A percentile compares a stretch with the other conserved stretches of the same genome.
Evolutionary conservation across 75 land plant species (phyloP).

Genomic region (Pinus albicaulis): DNA sequence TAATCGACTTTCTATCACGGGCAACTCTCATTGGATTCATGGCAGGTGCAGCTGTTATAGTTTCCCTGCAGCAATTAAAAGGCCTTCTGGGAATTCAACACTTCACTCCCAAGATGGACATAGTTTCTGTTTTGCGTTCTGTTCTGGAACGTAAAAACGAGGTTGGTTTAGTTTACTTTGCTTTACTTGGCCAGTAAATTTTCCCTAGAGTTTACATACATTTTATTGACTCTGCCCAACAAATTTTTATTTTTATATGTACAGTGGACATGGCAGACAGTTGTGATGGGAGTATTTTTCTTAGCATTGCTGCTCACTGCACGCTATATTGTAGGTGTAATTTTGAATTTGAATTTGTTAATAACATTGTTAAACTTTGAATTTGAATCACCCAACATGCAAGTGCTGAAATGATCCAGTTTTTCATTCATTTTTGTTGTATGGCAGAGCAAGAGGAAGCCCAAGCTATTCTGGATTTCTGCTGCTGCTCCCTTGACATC

Average conservation of each 20-base stretch:
- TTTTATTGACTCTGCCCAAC: constrained; percentile 22
- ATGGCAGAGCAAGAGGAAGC: constrained; percentile 61
- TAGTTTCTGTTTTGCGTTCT: constrained; percentile 76
- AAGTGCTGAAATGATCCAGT: too few relatives aligned
- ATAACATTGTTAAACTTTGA: not conserved
- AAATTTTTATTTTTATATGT: not conserved
- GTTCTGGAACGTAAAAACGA: constrained; percentile 52
- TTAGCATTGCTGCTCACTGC: constrained; percentile 36
- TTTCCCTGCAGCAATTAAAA: constrained; percentile 65
- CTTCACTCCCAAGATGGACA: constrained; percentile 78
- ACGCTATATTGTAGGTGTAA: constrained; percentile 38
- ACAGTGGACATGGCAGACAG: constrained; percentile 10
- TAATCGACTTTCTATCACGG: constrained; percentile 67
- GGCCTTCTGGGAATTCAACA: constrained; percentile 47
- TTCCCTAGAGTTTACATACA: not conserved
- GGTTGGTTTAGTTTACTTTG: constrained; percentile 24
- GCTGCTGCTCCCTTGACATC: constrained; percentile 87
- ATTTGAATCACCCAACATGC: too few relatives aligned
- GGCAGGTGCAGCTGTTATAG: constrained; percentile 82
- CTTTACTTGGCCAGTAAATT: constrained; percentile 10
- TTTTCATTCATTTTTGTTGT: not conserved
- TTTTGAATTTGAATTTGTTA: not conserved
- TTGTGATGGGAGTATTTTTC: constrained; percentile 59
- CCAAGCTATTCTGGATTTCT: constrained; percentile 86
- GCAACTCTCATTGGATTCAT: constrained; percentile 83